phyloP scores from a whole-genome alignment of 768 basidiomycete species.

The Phanerochaete carnosa region DNA sequence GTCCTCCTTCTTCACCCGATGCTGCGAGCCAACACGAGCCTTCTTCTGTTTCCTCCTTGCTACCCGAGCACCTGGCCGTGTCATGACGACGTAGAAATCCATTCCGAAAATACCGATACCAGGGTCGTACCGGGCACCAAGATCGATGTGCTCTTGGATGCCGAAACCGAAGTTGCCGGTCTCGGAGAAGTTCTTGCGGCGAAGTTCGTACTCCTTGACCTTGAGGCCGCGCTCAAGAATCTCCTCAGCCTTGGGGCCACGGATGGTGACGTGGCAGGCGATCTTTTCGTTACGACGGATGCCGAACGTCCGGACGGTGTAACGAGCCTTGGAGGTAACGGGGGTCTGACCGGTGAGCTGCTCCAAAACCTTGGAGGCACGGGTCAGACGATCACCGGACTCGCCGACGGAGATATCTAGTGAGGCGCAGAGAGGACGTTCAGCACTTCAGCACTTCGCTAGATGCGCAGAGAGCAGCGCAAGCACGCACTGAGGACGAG shows the following conservation, averaged over 20 bases:
- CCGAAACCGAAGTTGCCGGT: slow-evolving; percentile 99
- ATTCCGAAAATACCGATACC: slow-evolving; percentile 99
- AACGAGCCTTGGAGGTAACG: slow-evolving; percentile 98
- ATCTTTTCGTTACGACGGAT: slow-evolving; percentile 99
- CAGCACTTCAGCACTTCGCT: slow-evolving; percentile 7
- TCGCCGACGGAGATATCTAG: slow-evolving; percentile 99
- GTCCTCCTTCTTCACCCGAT: slow-evolving; percentile 94
- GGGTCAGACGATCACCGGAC: slow-evolving; percentile 97
- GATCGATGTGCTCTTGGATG: slow-evolving; percentile 98
- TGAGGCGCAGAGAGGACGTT: slow-evolving; percentile 7
- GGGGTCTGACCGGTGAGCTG: slow-evolving; percentile 99
- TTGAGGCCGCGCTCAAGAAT: slow-evolving; percentile 98
- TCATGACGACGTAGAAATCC: slow-evolving; percentile 99
- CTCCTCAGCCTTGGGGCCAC: slow-evolving; percentile 99
- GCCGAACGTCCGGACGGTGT: slow-evolving; percentile 98
- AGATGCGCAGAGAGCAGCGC: background rate
- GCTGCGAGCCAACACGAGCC: slow-evolving; percentile 80
- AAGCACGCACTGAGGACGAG: slow-evolving; percentile 92
- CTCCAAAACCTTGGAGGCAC: slow-evolving; percentile 98
- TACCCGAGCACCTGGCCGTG: slow-evolving; percentile 89
- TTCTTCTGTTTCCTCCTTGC: slow-evolving; percentile 88
- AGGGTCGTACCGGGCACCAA: slow-evolving; percentile 98
- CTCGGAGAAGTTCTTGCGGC: slow-evolving; percentile 95
- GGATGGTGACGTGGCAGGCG: slow-evolving; percentile 97
- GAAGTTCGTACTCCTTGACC: slow-evolving; percentile 99